Percentiles rank a stretch among this genome's conserved stretches.
phyloP scores from a whole-genome alignment of 1,284 basidiomycete species.

The Cutaneotrichosporon spelunceum region DNA sequence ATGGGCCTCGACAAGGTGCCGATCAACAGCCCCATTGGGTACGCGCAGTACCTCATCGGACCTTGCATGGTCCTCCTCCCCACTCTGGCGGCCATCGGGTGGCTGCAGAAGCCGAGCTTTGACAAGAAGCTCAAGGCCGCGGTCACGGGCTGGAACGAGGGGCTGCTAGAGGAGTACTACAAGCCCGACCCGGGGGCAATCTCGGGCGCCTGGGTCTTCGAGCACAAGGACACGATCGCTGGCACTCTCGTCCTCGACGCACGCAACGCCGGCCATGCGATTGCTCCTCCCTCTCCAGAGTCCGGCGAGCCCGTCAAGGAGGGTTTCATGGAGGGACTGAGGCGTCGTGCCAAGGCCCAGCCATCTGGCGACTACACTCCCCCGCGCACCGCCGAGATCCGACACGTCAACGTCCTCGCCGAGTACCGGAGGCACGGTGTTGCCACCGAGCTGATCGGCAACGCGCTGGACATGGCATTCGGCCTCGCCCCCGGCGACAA shows the following conservation, averaged over 20 bases:
- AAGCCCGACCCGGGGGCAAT: conserved; percentile 39
- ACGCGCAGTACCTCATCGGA: conserved; percentile 61
- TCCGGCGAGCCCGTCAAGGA: background rate
- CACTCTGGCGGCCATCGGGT: conserved; percentile 66
- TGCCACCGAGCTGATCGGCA: conserved; percentile 64
- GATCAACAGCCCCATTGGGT: background rate
- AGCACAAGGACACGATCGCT: conserved; percentile 61
- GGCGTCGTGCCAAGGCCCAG: background rate
- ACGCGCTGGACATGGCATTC: conserved; percentile 63
- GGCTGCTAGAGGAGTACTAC: conserved; percentile 61
- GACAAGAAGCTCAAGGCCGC: conserved; percentile 54
- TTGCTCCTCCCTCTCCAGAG: conserved; percentile 1
- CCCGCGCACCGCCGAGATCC: conserved; percentile 59
- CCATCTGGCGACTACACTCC: background rate
- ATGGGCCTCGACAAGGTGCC: conserved; percentile 47
- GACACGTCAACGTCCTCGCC: conserved; percentile 71
- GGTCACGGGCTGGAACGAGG: conserved; percentile 61
- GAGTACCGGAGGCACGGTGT: conserved; percentile 59
- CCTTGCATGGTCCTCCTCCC: conserved; percentile 64
- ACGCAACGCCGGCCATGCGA: conserved; percentile 36
- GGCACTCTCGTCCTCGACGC: conserved; percentile 70
- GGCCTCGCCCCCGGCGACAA: conserved; percentile 10
- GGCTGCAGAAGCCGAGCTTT: conserved; percentile 30
- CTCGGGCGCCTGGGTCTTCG: conserved; percentile 64
- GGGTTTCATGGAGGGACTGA: background rate